A percentile compares a stretch with the other conserved stretches of the same genome.
Evolutionary conservation across 169 alveolate genomes (phyloP).

Genomic region (Sarcocystis neurona): DNA sequence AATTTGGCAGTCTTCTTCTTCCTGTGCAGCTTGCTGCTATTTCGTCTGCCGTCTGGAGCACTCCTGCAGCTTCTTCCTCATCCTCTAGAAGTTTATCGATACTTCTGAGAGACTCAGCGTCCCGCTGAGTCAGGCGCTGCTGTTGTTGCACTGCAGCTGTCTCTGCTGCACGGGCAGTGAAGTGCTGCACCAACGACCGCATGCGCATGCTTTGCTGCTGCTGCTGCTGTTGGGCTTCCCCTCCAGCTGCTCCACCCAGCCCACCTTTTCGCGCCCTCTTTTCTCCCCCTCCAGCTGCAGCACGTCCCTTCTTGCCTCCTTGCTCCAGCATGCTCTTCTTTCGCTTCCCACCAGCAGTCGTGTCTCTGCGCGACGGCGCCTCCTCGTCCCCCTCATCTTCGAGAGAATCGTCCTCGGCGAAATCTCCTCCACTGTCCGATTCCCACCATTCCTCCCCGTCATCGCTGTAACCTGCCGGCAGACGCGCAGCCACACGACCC

Average conservation of each 20-base stretch:
- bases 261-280: slow-evolving; percentile 33
- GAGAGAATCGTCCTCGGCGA: background rate
- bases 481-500: background rate
- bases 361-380: background rate
- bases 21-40: too few relatives aligned
- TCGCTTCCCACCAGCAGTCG: too few relatives aligned
- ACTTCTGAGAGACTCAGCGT: slow-evolving; percentile 7
- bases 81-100: slow-evolving; percentile 16
- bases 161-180: slow-evolving; percentile 49
- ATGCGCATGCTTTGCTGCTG: too few relatives aligned
- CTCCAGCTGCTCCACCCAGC: slow-evolving; percentile 9
- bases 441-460: slow-evolving; percentile 66
- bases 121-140: slow-evolving; percentile 20
- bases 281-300: background rate
- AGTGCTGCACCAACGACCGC: slow-evolving; percentile 57
- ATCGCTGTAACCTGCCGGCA: slow-evolving; percentile 56
- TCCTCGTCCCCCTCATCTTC: background rate
- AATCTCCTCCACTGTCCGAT: slow-evolving; percentile 22
- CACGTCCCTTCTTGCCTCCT: background rate
- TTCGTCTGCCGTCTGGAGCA: background rate
- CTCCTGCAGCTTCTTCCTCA: background rate
- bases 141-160: slow-evolving; percentile 30
- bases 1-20: background rate
- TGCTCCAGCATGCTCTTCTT: background rate
- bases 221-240: slow-evolving; percentile 50